A percentile compares a stretch with the other conserved stretches of the same genome.
phyloP scores from a whole-genome alignment of 176 grass and related monocot species.

The Phragmites australis region DNA sequence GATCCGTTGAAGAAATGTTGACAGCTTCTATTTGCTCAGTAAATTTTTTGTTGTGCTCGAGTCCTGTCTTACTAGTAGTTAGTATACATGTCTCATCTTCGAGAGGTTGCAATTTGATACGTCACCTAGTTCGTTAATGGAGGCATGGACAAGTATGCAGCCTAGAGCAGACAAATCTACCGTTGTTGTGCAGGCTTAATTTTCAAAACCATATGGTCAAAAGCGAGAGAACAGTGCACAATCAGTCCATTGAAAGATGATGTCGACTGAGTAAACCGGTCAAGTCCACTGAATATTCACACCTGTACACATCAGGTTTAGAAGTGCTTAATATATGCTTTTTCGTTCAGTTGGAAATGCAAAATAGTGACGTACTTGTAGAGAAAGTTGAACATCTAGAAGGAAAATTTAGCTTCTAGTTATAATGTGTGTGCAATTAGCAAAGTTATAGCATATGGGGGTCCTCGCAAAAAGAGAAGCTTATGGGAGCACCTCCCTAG shows the following conservation, averaged over 20 bases:
- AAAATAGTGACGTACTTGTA: too few species aligned
- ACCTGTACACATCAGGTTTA: not conserved
- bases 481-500: too few species aligned
- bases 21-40: not conserved
- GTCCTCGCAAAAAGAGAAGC: too few species aligned
- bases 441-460: too few species aligned
- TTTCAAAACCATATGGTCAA: not conserved
- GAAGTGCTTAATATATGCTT: not conserved
- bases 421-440: not conserved
- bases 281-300: not conserved
- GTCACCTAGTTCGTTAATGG: not conserved
- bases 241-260: not conserved
- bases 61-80: not conserved
- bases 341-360: not conserved
- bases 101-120: not conserved
- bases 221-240: not conserved
- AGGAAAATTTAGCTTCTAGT: not conserved
- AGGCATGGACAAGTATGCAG: not conserved
- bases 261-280: not conserved
- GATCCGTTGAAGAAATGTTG: too few species aligned
- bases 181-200: not conserved
- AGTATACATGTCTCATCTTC: not conserved
- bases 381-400: not conserved
- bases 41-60: not conserved
- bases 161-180: not conserved